A percentile compares a stretch with the other conserved stretches of the same genome.
These are phyloP conservation scores for Pyracantha coccinea DNA, from an alignment of 331 rosid genomes.

Conservation along the genomic window DNA sequence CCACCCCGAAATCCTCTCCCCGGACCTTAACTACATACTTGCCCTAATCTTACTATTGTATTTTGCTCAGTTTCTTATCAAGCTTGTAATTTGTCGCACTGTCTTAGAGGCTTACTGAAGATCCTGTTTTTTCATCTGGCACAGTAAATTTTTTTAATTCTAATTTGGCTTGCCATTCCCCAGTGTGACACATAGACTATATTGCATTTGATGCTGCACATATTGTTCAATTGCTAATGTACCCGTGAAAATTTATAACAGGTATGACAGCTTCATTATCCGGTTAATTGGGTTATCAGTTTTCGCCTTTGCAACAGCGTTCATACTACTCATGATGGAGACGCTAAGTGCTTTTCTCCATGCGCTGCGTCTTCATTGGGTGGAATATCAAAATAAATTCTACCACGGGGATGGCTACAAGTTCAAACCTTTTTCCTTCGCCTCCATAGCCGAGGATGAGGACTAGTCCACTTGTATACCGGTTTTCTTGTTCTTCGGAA, in stretches of 20 bases:
- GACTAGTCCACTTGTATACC: conserved; percentile 33
- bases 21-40: too few relatives aligned
- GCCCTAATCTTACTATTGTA: not conserved
- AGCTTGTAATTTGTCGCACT: not conserved
- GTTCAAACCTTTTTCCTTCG: conserved; percentile 89
- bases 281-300: conserved; percentile 84
- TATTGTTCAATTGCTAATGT: not conserved
- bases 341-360: conserved; percentile 97
- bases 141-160: too few relatives aligned
- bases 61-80: not conserved
- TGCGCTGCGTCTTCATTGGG: conserved; percentile 99
- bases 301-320: conserved; percentile 93
- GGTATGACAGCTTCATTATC: conserved; percentile 74
- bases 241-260: conserved; percentile 17
- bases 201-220: not conserved
- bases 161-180: too few relatives aligned
- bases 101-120: not conserved
- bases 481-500: conserved; percentile 11
- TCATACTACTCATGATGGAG: conserved; percentile 98
- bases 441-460: conserved; percentile 69
- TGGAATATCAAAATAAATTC: conserved; percentile 93
- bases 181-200: not conserved
- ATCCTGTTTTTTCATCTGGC: not conserved
- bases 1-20: too few relatives aligned
- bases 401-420: conserved; percentile 93